Percentiles rank a stretch among this genome's conserved stretches.
phyloP scores from a whole-genome alignment of 83 land plant genomes.

The Picea abies region DNA sequence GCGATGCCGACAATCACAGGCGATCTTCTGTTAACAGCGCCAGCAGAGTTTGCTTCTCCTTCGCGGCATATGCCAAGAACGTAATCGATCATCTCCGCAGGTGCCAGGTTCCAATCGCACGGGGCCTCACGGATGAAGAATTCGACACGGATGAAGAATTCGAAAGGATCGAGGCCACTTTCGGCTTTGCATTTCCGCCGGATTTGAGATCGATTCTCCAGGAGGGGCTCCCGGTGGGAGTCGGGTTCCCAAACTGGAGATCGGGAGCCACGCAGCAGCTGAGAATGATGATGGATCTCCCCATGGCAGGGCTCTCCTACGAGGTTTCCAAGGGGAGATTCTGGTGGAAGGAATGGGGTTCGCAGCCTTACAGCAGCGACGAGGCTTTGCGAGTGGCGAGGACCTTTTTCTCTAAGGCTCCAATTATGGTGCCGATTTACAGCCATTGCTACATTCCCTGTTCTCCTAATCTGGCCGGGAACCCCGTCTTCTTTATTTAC shows the following conservation, averaged over 20 bases:
- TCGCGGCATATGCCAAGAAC: constrained; percentile 57
- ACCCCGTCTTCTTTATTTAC: constrained; percentile 56
- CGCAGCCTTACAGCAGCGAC: constrained; percentile 26
- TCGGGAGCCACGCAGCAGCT: constrained; percentile 40
- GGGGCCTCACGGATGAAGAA: constrained; percentile 60
- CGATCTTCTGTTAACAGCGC: too few relatives aligned
- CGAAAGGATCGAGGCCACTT: constrained; percentile 34
- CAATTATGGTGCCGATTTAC: constrained; percentile 49
- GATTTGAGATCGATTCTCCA: constrained; percentile 56
- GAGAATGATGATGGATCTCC: constrained; percentile 34
- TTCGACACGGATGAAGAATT: constrained; percentile 53
- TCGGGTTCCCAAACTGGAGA: constrained; percentile 76
- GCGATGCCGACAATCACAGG: too few relatives aligned
- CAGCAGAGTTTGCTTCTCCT: constrained; percentile 48
- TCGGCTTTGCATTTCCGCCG: constrained; percentile 59
- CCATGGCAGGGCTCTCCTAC: constrained; percentile 34
- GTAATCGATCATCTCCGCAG: constrained; percentile 50
- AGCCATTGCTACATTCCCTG: constrained; percentile 58
- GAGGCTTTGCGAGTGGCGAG: constrained; percentile 35
- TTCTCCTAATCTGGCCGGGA: constrained; percentile 42
- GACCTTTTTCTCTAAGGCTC: constrained; percentile 23
- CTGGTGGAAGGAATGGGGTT: constrained; percentile 59
- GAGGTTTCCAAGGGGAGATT: constrained; percentile 39
- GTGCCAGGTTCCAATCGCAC: constrained; percentile 39
- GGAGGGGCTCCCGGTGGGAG: constrained; percentile 62